Base-by-base conservation (phyloP, 148 eudicot genomes). In the Nyssa sinensis region DNA sequence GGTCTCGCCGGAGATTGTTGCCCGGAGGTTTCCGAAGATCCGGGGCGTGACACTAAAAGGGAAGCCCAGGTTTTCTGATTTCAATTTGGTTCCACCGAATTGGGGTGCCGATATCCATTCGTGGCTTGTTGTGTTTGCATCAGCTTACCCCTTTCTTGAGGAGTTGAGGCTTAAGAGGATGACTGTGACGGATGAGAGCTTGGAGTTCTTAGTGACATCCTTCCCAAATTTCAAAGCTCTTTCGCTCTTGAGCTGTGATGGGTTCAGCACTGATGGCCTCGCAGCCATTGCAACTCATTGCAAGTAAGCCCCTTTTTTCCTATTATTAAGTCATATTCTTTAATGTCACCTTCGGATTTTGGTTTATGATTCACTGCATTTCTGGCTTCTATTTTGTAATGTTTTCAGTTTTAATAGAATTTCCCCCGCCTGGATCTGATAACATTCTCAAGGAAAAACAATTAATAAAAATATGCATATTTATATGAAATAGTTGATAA, bases 111-210 rank as follows among this genome's bases (percentile, higher is more conserved):
- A 88, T 81, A 75, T 92, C 77, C 87, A 86, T 32, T 74, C 89
- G 10, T 92, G 97, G 97, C 77, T 92, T 14, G 73, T 53, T 55
- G 84, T 89, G 60, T 90, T 87, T 74, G 82, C 83, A 32, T 64
- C 55, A 58, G 83, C 73, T 58, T 93, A 87, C 74, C 96, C 96
- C 1, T 90, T 85, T 78, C 75, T 93, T 53, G 98, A 93, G 84
- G 98, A 93, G 77, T 75, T 93, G 74, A 87, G 91, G 83, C 83
- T 93, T 62, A 93, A 93, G 77, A 93, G 98, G 39, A 93, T 93
- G 98, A 77, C 80, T 47, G 68, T 93, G 14, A 77, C 80, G 69
- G 98, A 93, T 80, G 90, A 89, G 74, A 86, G 90, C 70, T 85
- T 93, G 87, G 90, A 89, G 84, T 86, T 90, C 53, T 80, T 93